phyloP scores from a whole-genome alignment of 768 basidiomycete genomes.

The Tulasnella sp. region DNA sequence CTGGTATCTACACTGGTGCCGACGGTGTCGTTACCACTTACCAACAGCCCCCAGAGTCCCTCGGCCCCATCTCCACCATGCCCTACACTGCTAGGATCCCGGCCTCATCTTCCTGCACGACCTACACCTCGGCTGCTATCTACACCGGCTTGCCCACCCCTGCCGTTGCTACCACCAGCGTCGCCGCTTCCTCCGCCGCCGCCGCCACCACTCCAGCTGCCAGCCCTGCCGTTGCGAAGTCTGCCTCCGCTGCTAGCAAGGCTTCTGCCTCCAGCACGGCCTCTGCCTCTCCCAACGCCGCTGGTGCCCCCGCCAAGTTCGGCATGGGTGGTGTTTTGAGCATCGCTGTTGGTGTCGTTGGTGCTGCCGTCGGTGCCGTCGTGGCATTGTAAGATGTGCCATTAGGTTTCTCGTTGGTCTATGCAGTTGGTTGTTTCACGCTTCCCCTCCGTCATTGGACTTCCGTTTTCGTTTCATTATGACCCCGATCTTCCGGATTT shows the following conservation, averaged over 20 bases:
- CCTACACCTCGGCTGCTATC: slow-evolving; percentile 33
- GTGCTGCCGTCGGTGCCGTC: slow-evolving; percentile 16
- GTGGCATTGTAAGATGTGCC: slow-evolving; percentile 17
- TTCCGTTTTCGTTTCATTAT: neutral
- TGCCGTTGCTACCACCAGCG: neutral
- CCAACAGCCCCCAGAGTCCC: slow-evolving; percentile 33
- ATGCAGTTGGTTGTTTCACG: neutral
- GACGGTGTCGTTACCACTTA: slow-evolving; percentile 32
- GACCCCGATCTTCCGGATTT: neutral
- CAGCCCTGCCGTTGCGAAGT: neutral
- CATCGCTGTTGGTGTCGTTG: slow-evolving; percentile 5
- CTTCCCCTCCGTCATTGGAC: neutral
- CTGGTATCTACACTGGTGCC: slow-evolving; percentile 32
- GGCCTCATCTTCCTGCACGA: slow-evolving; percentile 35
- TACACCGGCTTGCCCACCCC: slow-evolving; percentile 23
- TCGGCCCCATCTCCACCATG: slow-evolving; percentile 33
- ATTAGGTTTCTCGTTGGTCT: neutral
- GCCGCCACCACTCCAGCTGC: neutral
- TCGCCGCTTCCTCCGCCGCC: neutral
- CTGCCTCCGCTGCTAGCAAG: neutral
- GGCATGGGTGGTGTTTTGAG: slow-evolving; percentile 14
- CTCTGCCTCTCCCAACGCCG: neutral
- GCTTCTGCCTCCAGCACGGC: neutral
- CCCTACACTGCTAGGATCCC: slow-evolving; percentile 36
- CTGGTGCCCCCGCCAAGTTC: slow-evolving; percentile 19